Base-by-base conservation (phyloP, 306 rosid genomes). In the Glycine latifolia region DNA sequence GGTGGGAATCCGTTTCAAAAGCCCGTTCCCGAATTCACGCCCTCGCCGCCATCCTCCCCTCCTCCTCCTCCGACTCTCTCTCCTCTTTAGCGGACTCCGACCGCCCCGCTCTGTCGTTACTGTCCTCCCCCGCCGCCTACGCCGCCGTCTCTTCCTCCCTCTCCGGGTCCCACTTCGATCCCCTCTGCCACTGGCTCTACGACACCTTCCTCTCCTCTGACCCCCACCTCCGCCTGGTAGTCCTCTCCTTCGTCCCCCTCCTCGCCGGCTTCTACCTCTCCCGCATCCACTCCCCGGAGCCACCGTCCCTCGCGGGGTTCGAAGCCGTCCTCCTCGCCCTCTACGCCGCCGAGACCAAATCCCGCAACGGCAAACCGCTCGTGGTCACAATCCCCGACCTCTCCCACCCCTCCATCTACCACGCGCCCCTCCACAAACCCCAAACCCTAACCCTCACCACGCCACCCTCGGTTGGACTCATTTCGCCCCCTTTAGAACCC, bases 1-100 rank as follows among this genome's bases (percentile, higher is more conserved):
- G 98, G 98, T 94, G 99, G 99, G 99, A 95, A 68, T 93, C 97
- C 3, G 85, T 95, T 14, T 93, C 99, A 84, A 95, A 90, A 55
- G 99, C 94, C 2, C 99, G 99, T 3, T 89, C 92, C 6, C 97
- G 97, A 20, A 95, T 95, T 88, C 92, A 93, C 71, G 86, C 97
- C 58, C 94, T 95, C 67, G 86, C 94, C 54, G 26, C 91, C 50
- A 79, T 95, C 49, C 92, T 95, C 5, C 82, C 88, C 0, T 0
- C 75, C 6, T 86, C 89, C 31, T 52, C 70, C 41, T 69, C 87
- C 17, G 67, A 82, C 8, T 72, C 91, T 10, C 89, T 94, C 71
- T 63, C 89, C 73, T 82, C 97, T 67, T 92, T 95, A 68, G 97
- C 97, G 48, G 99, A 95, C 67, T 95, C 99, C 37, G 99, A 93